A percentile compares a stretch with the other conserved stretches of the same genome.
phyloP scores from a whole-genome alignment of 108 stramenopile species.

The Cyclotella kingstonii region DNA sequence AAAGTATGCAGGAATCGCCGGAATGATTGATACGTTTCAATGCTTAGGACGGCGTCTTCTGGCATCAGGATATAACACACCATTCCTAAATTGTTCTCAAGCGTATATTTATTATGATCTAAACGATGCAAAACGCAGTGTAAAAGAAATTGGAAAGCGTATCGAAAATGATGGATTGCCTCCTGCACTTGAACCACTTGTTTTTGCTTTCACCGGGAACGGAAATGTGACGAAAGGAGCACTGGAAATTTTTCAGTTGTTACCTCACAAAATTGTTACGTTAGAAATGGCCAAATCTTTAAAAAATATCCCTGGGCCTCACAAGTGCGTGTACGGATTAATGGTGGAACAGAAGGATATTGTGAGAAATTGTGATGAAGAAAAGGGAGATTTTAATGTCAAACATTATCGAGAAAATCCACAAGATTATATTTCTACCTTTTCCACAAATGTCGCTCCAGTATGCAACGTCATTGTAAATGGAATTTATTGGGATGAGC shows the following conservation, averaged over 20 bases:
- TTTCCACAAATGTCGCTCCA: constrained; percentile 62
- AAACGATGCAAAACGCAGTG: constrained; percentile 48
- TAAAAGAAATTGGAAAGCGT: constrained; percentile 46
- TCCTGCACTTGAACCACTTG: constrained; percentile 50
- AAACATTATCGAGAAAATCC: constrained; percentile 71
- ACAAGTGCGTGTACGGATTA: constrained; percentile 57
- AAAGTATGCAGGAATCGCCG: constrained; percentile 85
- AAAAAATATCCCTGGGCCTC: constrained; percentile 33
- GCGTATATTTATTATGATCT: constrained; percentile 71
- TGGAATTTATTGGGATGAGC: constrained; percentile 84
- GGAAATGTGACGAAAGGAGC: constrained; percentile 80
- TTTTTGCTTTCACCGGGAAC: constrained; percentile 71
- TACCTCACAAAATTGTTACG: constrained; percentile 75
- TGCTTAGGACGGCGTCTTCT: constrained; percentile 78
- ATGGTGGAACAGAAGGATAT: constrained; percentile 52
- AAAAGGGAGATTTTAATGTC: constrained; percentile 42
- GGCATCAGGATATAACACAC: constrained; percentile 57
- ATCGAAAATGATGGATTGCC: constrained; percentile 61
- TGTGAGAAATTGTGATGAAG: constrained; percentile 22
- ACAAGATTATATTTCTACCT: constrained; percentile 58
- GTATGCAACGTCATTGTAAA: constrained; percentile 69
- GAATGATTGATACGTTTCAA: constrained; percentile 77
- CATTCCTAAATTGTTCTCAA: constrained; percentile 70
- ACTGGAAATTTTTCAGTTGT: constrained; percentile 64
- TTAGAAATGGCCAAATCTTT: constrained; percentile 60